Evolutionary conservation across 768 basidiomycete genomes (phyloP), one percentile per base, ranked within the genome.

Genomic region (Mycena olivaceomarginata): DNA sequence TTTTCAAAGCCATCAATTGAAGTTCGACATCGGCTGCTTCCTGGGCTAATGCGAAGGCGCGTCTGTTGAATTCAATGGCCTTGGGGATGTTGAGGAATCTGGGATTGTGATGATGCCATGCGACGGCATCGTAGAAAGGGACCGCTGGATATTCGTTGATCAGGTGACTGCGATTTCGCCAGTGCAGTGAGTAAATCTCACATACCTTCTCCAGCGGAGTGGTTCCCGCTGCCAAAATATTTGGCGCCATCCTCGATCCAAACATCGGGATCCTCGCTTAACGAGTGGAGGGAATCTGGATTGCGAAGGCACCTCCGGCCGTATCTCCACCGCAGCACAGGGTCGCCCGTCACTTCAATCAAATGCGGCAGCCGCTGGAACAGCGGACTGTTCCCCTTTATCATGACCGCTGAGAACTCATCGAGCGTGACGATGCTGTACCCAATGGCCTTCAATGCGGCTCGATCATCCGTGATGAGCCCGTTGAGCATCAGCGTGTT

Each of bases 311-410:
- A 31, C 31, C 31, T 31, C 31, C 31, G 31, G 3, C 31, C 45
- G 45, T 67, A 74, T 39, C 5, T 67, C 72, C 72, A 74, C 18
- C 72, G 72, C 20, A 74, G 45, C 2, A 4, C 40, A 11, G 72
- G 39, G 25, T 74, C 37, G 1, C 25, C 46, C 5, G 72, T 74
- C 5, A 9, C 10, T 6, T 67, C 59, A 15, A 74, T 51, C 13
- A 74, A 40, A 6, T 37, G 22, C 1, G 56, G 72, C 2, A 74
- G 37, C 11, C 20, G 37, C 2, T 51, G 18, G 4, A 59, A 45
- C 15, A 73, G 56, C 7, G 51, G 51, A 46, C 2, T 67, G 22
- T 18, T 11, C 2, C 72, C 72, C 25, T 66, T 56, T 4, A 73
- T 11, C 64, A 59, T 73, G 13, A 20, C 57, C 2, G 4, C 5